Evolutionary conservation across 2,329 filamentous ascomycete species (phyloP).

Genomic region (Aureobasidium sp.): DNA sequence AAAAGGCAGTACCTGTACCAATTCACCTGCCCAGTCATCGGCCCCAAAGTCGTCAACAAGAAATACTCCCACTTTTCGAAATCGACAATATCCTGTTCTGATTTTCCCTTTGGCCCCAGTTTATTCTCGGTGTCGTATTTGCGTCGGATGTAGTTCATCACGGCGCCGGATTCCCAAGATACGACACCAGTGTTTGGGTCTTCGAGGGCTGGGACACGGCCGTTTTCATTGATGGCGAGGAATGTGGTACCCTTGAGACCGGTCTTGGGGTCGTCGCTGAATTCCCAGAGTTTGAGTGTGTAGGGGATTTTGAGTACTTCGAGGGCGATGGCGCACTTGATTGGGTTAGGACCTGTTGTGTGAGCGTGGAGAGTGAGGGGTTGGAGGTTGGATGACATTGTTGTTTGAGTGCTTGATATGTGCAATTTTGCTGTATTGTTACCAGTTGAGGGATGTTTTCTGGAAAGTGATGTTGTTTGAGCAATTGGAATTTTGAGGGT

Average conservation of each 20-base stretch:
- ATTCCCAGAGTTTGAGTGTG: constrained; percentile 37
- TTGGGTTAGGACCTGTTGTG: constrained; percentile 36
- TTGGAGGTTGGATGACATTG: constrained; percentile 26
- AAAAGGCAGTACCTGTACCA: constrained; percentile 12
- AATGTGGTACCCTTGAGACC: constrained; percentile 35
- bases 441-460: neutral
- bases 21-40: constrained; percentile 34
- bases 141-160: constrained; percentile 42
- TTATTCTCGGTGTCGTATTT: constrained; percentile 38
- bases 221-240: constrained; percentile 40
- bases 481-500: no score
- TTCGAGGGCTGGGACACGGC: constrained; percentile 37
- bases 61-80: constrained; percentile 44
- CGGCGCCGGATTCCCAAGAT: constrained; percentile 46
- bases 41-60: constrained; percentile 35
- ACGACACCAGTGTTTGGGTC: constrained; percentile 41
- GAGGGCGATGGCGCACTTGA: constrained; percentile 39
- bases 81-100: constrained; percentile 37
- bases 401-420: neutral
- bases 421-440: neutral
- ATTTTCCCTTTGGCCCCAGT: constrained; percentile 31
- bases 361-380: constrained; percentile 38
- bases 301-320: constrained; percentile 38
- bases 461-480: neutral
- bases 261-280: constrained; percentile 31